Evolutionary conservation across 2,329 filamentous ascomycete species (phyloP).

Genomic region (Fusarium burgessii): DNA sequence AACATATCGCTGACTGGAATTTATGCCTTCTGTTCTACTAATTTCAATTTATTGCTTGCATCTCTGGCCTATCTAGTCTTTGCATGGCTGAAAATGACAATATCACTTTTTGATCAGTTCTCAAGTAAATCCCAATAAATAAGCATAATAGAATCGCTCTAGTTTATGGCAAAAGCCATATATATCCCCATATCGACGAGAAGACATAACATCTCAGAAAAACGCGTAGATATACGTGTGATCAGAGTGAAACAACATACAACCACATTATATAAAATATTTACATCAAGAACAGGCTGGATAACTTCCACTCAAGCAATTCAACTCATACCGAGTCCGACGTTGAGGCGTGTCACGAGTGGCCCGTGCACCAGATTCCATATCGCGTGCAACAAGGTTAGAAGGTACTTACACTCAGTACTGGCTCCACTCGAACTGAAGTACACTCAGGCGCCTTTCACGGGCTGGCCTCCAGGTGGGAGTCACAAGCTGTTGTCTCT

Average conservation of each 20-base stretch:
- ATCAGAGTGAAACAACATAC: fast-evolving
- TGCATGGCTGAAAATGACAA: background rate
- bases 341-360: slow-evolving; percentile 16
- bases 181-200: too few species aligned
- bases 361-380: slow-evolving; percentile 25
- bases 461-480: slow-evolving; percentile 3
- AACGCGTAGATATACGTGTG: background rate
- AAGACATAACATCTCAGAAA: background rate
- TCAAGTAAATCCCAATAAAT: background rate
- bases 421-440: slow-evolving; percentile 22
- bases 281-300: background rate
- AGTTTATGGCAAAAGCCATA: background rate
- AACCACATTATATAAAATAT: background rate
- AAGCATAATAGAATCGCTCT: fast-evolving
- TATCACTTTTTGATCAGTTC: background rate
- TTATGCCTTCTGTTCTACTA: background rate
- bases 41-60: background rate
- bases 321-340: slow-evolving; percentile 8
- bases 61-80: background rate
- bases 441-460: slow-evolving; percentile 16
- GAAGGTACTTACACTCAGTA: background rate
- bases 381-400: slow-evolving; percentile 16
- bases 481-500: slow-evolving; percentile 36
- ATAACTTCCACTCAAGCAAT: slow-evolving; percentile 2
- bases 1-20: background rate